Evolutionary conservation across 768 basidiomycete species (phyloP).

Genomic region (Amanita jacksonii): DNA sequence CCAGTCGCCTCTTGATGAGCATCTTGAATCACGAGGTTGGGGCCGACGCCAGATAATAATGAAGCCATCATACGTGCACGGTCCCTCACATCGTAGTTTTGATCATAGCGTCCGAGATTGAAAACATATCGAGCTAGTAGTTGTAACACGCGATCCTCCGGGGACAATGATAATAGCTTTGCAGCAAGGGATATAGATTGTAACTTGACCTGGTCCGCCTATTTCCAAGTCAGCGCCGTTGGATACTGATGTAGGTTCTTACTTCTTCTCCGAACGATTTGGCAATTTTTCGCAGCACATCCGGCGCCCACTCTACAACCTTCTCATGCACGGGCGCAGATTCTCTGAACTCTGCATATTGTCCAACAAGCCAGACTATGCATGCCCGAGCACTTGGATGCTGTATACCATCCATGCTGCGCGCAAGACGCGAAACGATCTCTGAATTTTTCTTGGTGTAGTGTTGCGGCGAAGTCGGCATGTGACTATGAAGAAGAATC

Average conservation of each 20-base stretch:
- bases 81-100: slow-evolving; percentile 85
- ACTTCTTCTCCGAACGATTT: slow-evolving; percentile 72
- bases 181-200: slow-evolving; percentile 81
- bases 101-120: slow-evolving; percentile 79
- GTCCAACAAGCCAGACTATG: slow-evolving; percentile 89
- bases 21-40: slow-evolving; percentile 23
- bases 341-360: slow-evolving; percentile 50
- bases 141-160: slow-evolving; percentile 37
- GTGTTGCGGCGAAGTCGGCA: slow-evolving; percentile 23
- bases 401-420: slow-evolving; percentile 67
- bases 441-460: slow-evolving; percentile 31
- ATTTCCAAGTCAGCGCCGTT: slow-evolving; percentile 4
- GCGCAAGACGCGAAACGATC: slow-evolving; percentile 74
- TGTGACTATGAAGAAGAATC: slow-evolving; percentile 65
- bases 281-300: slow-evolving; percentile 72
- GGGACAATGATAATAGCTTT: slow-evolving; percentile 67
- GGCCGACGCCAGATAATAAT: slow-evolving; percentile 48
- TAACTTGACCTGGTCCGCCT: slow-evolving; percentile 66
- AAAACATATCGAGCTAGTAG: slow-evolving; percentile 68
- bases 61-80: slow-evolving; percentile 72
- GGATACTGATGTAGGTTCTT: slow-evolving; percentile 7
- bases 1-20: slow-evolving; percentile 45
- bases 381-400: slow-evolving; percentile 80
- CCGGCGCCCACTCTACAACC: slow-evolving; percentile 76
- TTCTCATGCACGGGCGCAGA: slow-evolving; percentile 36